A percentile compares a stretch with the other conserved stretches of the same genome.
These are phyloP conservation scores for Aspergillus awamori DNA, from an alignment of 2,329 filamentous ascomycete genomes.

Conservation along the genomic window DNA sequence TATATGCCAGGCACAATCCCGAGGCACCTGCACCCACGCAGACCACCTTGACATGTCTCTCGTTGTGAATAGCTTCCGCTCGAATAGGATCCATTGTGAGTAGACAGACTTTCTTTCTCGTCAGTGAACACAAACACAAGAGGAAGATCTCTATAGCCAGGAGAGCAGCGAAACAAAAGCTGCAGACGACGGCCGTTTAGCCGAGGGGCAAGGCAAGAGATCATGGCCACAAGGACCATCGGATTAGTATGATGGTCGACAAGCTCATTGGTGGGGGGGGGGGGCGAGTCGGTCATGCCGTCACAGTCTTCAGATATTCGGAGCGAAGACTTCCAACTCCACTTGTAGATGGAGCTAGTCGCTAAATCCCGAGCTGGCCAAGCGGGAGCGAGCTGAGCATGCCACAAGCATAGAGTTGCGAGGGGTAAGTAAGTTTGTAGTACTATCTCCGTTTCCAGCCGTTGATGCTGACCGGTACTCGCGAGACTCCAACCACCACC, in stretches of 20 bases:
- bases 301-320: not conserved
- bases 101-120: not conserved
- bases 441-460: too few species aligned
- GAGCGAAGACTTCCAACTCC: not conserved
- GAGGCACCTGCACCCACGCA: slow-evolving; percentile 23
- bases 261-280: not conserved
- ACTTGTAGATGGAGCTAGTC: not conserved
- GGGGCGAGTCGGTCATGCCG: not conserved
- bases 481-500: too few species aligned
- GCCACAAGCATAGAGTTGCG: too few species aligned
- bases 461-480: too few species aligned
- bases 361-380: too few species aligned
- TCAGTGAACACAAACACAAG: not conserved
- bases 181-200: not conserved
- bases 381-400: too few species aligned
- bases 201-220: not conserved
- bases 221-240: not conserved
- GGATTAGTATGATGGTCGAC: not conserved
- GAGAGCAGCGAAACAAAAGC: not conserved
- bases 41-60: slow-evolving; percentile 18
- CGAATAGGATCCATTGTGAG: not conserved
- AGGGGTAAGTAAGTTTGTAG: too few species aligned
- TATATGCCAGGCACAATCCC: not conserved
- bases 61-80: slow-evolving; percentile 2
- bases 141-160: not conserved